Percentiles rank a stretch among this genome's conserved stretches.
These are phyloP conservation scores for Spinacia oleracea DNA, from an alignment of 179 eudicot genomes.

Conservation along the genomic window DNA sequence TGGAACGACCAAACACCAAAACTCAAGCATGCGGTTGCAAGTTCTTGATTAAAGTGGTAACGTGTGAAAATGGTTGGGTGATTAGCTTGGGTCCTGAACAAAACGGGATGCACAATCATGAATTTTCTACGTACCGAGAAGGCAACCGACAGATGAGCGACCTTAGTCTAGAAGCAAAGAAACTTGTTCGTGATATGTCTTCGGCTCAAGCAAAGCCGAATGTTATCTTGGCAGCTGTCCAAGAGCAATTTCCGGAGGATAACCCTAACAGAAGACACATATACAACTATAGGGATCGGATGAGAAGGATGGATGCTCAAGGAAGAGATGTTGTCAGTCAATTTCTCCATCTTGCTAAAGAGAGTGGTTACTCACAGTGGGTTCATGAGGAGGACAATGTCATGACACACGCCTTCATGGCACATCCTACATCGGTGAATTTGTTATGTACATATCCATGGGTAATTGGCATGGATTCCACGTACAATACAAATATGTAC, in stretches of 20 bases:
- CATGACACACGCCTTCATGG: neutral
- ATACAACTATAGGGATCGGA: no score
- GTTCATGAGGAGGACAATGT: neutral
- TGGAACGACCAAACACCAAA: neutral
- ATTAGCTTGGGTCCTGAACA: neutral
- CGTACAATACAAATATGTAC: no score
- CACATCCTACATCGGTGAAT: no score
- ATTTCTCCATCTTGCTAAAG: neutral
- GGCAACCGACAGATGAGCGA: neutral
- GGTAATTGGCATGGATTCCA: no score
- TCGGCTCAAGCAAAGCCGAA: no score
- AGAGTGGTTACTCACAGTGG: neutral
- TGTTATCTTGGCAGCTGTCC: no score
- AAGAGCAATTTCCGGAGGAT: no score
- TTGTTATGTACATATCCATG: no score
- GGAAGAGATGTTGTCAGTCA: neutral
- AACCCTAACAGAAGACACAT: no score
- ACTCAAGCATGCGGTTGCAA: neutral
- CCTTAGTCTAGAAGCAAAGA: neutral
- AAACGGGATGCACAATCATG: neutral
- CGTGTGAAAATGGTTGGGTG: no score
- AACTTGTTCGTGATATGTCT: neutral
- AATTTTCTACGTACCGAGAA: neutral
- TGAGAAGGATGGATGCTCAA: neutral
- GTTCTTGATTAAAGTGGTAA: no score